Base-by-base conservation (phyloP, 257 asterid species). In the Hygrophila difformis region DNA sequence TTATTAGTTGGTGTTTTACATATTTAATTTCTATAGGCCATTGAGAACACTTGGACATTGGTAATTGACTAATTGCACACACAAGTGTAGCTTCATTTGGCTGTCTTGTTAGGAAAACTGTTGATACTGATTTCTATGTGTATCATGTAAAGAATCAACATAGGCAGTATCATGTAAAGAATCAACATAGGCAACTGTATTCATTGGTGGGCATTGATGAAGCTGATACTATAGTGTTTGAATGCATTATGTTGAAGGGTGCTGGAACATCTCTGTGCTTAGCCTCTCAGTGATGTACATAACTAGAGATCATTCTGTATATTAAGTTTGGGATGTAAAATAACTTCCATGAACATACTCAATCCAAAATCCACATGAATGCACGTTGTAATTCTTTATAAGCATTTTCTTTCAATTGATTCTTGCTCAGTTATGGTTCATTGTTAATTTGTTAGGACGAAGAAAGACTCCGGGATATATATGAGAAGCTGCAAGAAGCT, bases 401-500 rank as follows among this genome's bases (percentile, higher is more conserved):
- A 26, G 31, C 31, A 5, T 26, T 26, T 26, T 8, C 31, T 3
- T 26, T 5, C 31, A 24, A 3, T 26, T 26, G 7, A 26, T 12
- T 33, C 2, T 2, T 33, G 37, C 12, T 33, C 37, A 33, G 2
- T 33, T 9, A 5, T 33, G 37, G 3, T 33, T 9, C 12, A 3
- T 33, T 9, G 37, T 33, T 33, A 33, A 33, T 33, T 10, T 5
- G 12, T 72, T 63, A 86, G 96, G 84, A 71, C 56, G 99, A 86
- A 71, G 99, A 91, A 75, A 82, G 70, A 57, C 74, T 86, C 37
- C 69, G 96, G 59, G 47, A 79, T n/a, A 47, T 50, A 26, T 82
- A 91, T 48, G 94, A 79, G 73, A 82, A 81, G 71, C 76, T 75
- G 72, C 67, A 76, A 64, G 72, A 78, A 74, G 74, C 74, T 91